Conservation (phyloP, 2,329 filamentous ascomycete genomes). For the Colletotrichum camelliae region DNA sequence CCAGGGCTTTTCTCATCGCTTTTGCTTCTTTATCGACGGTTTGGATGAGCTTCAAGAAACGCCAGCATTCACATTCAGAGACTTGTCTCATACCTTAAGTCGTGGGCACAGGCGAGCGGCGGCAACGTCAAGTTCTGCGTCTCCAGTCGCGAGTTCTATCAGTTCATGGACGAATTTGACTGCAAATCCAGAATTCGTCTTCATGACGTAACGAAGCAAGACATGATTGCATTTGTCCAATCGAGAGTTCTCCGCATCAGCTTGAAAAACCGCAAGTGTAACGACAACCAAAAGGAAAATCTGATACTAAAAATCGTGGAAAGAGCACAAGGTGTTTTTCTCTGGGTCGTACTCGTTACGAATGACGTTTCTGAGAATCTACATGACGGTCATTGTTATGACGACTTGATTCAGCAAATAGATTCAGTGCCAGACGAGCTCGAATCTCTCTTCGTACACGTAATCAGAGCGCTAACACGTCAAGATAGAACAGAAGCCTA, state of each 20-base stretch:
- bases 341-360: not conserved
- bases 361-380: too few species aligned
- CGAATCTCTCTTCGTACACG: too few species aligned
- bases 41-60: not conserved
- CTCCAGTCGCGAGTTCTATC: rapidly evolving
- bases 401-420: not conserved
- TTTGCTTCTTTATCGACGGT: not conserved
- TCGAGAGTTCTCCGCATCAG: too few species aligned
- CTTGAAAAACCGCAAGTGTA: too few species aligned
- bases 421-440: not conserved
- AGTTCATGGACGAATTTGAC: not conserved
- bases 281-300: too few species aligned
- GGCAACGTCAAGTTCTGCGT: not conserved
- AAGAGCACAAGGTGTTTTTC: not conserved
- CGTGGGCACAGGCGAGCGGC: rapidly evolving
- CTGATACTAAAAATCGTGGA: too few species aligned
- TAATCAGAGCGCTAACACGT: rapidly evolving
- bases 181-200: rapidly evolving
- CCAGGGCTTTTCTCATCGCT: not conserved
- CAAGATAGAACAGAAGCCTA: not conserved
- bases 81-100: rapidly evolving
- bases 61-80: rapidly evolving
- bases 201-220: rapidly evolving
- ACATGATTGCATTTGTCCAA: not conserved
- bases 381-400: too few species aligned